These are phyloP conservation scores for Scheffersomyces stipitis DNA, from an alignment of 805 yeast genomes.

Conservation along the genomic window DNA sequence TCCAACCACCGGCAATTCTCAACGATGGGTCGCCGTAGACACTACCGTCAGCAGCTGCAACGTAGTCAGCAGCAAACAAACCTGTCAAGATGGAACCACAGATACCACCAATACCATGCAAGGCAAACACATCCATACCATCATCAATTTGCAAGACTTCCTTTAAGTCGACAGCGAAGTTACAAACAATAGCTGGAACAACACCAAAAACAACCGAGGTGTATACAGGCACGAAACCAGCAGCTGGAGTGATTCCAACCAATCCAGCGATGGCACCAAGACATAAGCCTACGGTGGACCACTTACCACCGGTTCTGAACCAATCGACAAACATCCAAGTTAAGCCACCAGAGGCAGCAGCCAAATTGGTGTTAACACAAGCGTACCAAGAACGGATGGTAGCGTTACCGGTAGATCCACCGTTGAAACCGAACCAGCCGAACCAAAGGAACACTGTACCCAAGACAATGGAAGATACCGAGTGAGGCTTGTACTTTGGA, in stretches of 20 bases:
- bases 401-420: constrained; percentile 95
- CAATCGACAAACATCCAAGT: constrained; percentile 93
- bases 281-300: constrained; percentile 94
- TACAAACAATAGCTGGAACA: constrained; percentile 73
- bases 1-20: constrained; percentile 78
- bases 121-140: constrained; percentile 90
- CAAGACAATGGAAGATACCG: constrained; percentile 83
- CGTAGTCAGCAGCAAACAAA: constrained; percentile 87
- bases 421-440: constrained; percentile 99
- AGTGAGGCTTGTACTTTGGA: constrained; percentile 92
- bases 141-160: constrained; percentile 75
- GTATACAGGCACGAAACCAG: constrained; percentile 94
- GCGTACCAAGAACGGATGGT: constrained; percentile 94
- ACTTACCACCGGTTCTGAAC: constrained; percentile 80
- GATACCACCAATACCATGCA: constrained; percentile 93
- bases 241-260: constrained; percentile 95
- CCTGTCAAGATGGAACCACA: constrained; percentile 85
- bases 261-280: constrained; percentile 92
- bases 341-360: constrained; percentile 91
- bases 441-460: constrained; percentile 97
- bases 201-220: constrained; percentile 83
- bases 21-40: constrained; percentile 29
- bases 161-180: constrained; percentile 83
- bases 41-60: constrained; percentile 78
- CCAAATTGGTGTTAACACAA: constrained; percentile 86